These are phyloP conservation scores for Aureobasidium sp. DNA, from an alignment of 2,329 filamentous ascomycete genomes.

Conservation along the genomic window DNA sequence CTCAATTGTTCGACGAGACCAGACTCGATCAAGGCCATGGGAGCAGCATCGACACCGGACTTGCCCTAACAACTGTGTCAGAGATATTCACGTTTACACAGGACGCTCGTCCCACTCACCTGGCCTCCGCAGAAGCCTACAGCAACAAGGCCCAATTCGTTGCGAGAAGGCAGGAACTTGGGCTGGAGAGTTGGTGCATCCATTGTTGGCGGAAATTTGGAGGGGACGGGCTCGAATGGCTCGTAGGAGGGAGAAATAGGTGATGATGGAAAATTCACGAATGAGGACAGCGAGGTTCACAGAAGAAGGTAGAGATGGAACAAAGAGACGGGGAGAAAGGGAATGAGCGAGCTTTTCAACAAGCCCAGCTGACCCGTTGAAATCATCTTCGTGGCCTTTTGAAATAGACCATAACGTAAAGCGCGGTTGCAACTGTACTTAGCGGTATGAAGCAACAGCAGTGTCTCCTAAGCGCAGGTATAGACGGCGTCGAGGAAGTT, in stretches of 20 bases:
- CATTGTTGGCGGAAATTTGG: constrained; percentile 21
- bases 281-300: background rate
- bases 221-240: background rate
- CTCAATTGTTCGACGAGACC: constrained; percentile 78
- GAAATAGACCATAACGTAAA: constrained; percentile 15
- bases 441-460: constrained; percentile 10
- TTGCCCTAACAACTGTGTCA: constrained; percentile 58
- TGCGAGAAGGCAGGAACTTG: constrained; percentile 72
- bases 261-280: background rate
- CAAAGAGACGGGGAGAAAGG: constrained; percentile 14
- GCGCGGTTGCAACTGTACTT: constrained; percentile 17
- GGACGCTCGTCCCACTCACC: constrained; percentile 44
- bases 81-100: background rate
- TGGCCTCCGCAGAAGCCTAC: constrained; percentile 96
- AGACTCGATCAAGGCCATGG: constrained; percentile 78
- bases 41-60: constrained; percentile 83
- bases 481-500: background rate
- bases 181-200: constrained; percentile 52
- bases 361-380: constrained; percentile 9
- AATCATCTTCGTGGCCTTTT: constrained; percentile 13
- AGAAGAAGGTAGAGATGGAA: constrained; percentile 6
- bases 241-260: constrained; percentile 6
- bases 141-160: constrained; percentile 83
- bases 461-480: constrained; percentile 15
- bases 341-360: constrained; percentile 9